Evolutionary conservation across 2,329 filamentous ascomycete genomes (phyloP), one percentile per base, ranked within the genome.

Genomic region (Geosmithia morbida): DNA sequence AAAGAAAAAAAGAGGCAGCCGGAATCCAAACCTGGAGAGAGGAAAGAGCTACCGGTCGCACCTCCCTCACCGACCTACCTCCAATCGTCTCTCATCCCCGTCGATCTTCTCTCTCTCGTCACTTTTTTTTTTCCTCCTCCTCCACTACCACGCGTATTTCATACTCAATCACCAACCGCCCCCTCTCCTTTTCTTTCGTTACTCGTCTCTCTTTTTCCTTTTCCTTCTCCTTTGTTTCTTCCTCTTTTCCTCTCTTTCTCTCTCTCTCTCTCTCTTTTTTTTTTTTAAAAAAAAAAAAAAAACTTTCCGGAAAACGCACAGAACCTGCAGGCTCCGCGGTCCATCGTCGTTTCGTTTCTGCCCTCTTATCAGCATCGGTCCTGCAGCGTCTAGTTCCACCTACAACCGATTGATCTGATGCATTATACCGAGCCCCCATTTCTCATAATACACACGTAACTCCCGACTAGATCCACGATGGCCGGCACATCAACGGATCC

Each of bases 401-500:
- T 13, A 13, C 33, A 5, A 11, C 33, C 22, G 22, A 26, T 26
- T 26, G 33, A 37, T 37, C 33, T 13, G 33, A 37, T 37, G 33
- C 33, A 5, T 37, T 7, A n/a, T n/a, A n/a, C n/a, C 33, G 13
- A 37, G 6, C 33, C 6, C 13, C 14, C 33, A 16, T 11, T 11
- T 37, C 33, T 37, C 33, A 37, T 37, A 37, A 37, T 26, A 26
- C 22, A 26, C 8, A 26, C 22, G 8, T 26, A 37, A 37, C 11
- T 13, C 11, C 14, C 6, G 11, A 11, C 33, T 20, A 16, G 43
- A 18, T 45, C 22, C 14, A 43, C 16, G 41, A 47, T 47, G 46
- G 46, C 46, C 16, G 46, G 46, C 41, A 42, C 46, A 47, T 47
- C 46, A 26, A 20, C 46, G 41, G 41, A 44, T 44, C 20, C 41